phyloP scores from a whole-genome alignment of 2,329 filamentous ascomycete genomes.

The Elsinoe arachidis region DNA sequence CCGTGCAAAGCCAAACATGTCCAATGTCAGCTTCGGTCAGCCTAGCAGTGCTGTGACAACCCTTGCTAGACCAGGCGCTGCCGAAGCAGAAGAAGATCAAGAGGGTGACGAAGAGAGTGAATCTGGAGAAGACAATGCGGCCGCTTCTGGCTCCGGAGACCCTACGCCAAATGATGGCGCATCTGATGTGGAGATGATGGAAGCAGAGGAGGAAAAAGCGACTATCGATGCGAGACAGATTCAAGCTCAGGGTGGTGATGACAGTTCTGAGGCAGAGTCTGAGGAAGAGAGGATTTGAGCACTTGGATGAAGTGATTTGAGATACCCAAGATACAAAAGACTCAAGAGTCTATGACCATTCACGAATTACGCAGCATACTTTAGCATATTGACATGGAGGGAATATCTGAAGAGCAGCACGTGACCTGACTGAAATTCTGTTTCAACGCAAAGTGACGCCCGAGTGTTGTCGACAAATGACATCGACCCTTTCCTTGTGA shows the following conservation, averaged over 20 bases:
- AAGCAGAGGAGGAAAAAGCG: background rate
- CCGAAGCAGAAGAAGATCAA: background rate
- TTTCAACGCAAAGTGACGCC: background rate
- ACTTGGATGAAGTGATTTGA: background rate
- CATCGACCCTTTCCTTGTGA: slow-evolving; percentile 8
- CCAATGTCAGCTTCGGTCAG: background rate
- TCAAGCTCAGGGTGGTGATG: background rate
- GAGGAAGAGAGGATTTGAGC: background rate
- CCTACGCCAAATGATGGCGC: background rate
- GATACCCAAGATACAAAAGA: slow-evolving; percentile 3
- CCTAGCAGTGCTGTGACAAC: background rate
- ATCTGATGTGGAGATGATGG: slow-evolving; percentile 1
- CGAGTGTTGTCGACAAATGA: slow-evolving; percentile 3
- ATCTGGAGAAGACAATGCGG: background rate
- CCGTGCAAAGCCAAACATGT: slow-evolving; percentile 9
- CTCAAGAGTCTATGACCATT: background rate
- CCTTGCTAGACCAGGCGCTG: slow-evolving; percentile 1
- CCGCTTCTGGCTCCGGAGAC: too few species aligned
- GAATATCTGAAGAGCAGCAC: background rate
- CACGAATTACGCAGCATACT: background rate
- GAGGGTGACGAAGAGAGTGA: background rate
- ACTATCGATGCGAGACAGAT: background rate
- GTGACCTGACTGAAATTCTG: background rate
- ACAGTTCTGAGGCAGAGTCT: slow-evolving; percentile 4
- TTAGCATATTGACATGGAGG: background rate